Evolutionary conservation across 768 basidiomycete species (phyloP).

Genomic region (Naematelia aurantialba): DNA sequence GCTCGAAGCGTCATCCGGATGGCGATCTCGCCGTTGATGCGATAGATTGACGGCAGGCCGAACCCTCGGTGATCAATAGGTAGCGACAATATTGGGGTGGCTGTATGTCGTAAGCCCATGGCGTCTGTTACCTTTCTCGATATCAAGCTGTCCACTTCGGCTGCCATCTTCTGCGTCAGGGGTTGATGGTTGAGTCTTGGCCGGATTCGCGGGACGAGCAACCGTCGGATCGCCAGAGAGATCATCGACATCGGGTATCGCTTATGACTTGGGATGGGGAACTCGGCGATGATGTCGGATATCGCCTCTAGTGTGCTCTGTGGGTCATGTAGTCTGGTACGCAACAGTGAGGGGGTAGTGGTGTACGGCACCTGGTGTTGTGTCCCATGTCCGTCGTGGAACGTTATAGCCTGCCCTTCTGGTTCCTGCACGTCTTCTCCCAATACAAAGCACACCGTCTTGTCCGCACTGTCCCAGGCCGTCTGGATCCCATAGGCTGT

Average conservation of each 20-base stretch:
- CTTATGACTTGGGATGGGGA: conserved; percentile 6
- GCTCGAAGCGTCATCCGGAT: conserved; percentile 7
- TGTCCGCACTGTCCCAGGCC: conserved; percentile 11
- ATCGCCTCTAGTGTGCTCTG: neutral
- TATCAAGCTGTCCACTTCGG: conserved; percentile 5
- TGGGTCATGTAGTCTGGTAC: neutral
- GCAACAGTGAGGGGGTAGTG: conserved; percentile 5
- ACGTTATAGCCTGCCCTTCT: neutral
- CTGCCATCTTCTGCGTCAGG: neutral
- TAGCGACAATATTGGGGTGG: neutral
- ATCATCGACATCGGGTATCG: conserved; percentile 9
- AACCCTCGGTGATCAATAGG: conserved; percentile 11
- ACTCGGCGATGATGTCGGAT: conserved; percentile 3
- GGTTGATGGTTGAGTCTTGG: conserved; percentile 13
- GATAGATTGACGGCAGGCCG: conserved; percentile 13
- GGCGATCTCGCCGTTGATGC: conserved; percentile 20
- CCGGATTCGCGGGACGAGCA: too few relatives aligned
- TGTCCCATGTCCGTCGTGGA: neutral
- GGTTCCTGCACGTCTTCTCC: neutral
- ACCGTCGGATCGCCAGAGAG: conserved; percentile 1
- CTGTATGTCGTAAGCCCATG: neutral
- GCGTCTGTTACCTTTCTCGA: conserved; percentile 7
- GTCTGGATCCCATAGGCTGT: conserved; percentile 10
- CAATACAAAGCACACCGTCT: conserved; percentile 13
- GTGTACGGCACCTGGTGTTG: conserved; percentile 1